phyloP scores from a whole-genome alignment of 2,329 filamentous ascomycete genomes.

The Colletotrichum sp. region DNA sequence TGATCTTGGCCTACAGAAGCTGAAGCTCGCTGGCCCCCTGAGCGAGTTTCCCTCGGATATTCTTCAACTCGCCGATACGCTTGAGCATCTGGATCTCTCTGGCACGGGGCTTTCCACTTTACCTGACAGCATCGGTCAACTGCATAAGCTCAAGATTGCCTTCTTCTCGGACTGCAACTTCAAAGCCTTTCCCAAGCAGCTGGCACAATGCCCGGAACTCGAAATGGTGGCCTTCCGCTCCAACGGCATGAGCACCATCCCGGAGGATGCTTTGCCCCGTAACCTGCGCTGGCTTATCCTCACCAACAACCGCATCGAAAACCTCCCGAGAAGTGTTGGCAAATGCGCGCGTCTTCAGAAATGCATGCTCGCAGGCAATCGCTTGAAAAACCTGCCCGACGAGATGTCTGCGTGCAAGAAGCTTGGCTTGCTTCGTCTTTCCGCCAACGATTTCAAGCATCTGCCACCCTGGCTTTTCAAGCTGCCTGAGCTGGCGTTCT shows the following conservation, averaged over 20 bases:
- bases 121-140: conserved; percentile 40
- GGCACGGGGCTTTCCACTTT: conserved; percentile 45
- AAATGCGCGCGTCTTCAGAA: conserved; percentile 48
- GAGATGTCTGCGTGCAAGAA: conserved; percentile 49
- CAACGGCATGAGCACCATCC: conserved; percentile 48
- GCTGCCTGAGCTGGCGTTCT: conserved; percentile 49
- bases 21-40: conserved; percentile 40
- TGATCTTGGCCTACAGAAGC: conserved; percentile 28
- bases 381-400: conserved; percentile 40
- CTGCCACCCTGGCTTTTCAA: conserved; percentile 49
- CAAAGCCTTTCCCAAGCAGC: conserved; percentile 42
- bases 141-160: conserved; percentile 49
- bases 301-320: conserved; percentile 46
- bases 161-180: conserved; percentile 54
- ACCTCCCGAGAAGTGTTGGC: conserved; percentile 46
- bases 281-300: conserved; percentile 53
- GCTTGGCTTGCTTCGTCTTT: conserved; percentile 48
- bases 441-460: conserved; percentile 41
- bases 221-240: conserved; percentile 55
- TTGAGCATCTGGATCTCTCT: conserved; percentile 54
- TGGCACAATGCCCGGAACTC: conserved; percentile 47
- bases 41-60: conserved; percentile 43
- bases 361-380: conserved; percentile 55
- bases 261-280: conserved; percentile 45
- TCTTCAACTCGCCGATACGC: conserved; percentile 41